Evolutionary conservation across 176 grass and related monocot genomes (phyloP).

Genomic region (Chloris gayana): DNA sequence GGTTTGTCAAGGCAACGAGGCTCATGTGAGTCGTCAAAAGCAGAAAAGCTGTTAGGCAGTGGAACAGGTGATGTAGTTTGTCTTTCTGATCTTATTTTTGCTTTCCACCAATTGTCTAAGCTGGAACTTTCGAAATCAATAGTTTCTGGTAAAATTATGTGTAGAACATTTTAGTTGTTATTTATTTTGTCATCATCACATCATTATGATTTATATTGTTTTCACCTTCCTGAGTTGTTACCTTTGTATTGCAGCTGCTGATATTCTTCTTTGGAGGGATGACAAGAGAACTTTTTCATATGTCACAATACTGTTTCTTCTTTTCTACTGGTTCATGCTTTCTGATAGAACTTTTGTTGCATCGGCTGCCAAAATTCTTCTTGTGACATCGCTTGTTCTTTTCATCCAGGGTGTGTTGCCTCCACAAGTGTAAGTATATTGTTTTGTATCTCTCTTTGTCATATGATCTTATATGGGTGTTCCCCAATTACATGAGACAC

Average conservation of each 20-base stretch:
- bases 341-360: slow-evolving; percentile 88
- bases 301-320: slow-evolving; percentile 68
- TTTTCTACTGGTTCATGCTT: slow-evolving; percentile 97
- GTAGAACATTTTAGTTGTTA: slow-evolving; percentile 20
- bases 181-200: slow-evolving; percentile 14
- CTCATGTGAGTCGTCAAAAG: slow-evolving; percentile 55
- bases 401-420: slow-evolving; percentile 84
- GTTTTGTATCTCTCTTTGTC: background rate
- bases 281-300: slow-evolving; percentile 92
- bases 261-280: slow-evolving; percentile 98
- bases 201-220: background rate
- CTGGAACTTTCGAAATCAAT: slow-evolving; percentile 6
- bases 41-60: slow-evolving; percentile 73
- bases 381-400: slow-evolving; percentile 74
- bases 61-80: slow-evolving; percentile 64
- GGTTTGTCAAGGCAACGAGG: slow-evolving; percentile 47
- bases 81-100: slow-evolving; percentile 10
- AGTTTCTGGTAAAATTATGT: background rate
- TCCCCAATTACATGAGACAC: background rate
- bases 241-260: slow-evolving; percentile 62
- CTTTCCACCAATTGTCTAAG: slow-evolving; percentile 7
- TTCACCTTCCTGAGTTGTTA: slow-evolving; percentile 35
- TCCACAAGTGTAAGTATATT: slow-evolving; percentile 51
- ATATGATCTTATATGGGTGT: slow-evolving; percentile 7
- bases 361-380: slow-evolving; percentile 74